Base-by-base conservation (phyloP, 495 filamentous ascomycete genomes). In the Aspergillus biplanus region DNA sequence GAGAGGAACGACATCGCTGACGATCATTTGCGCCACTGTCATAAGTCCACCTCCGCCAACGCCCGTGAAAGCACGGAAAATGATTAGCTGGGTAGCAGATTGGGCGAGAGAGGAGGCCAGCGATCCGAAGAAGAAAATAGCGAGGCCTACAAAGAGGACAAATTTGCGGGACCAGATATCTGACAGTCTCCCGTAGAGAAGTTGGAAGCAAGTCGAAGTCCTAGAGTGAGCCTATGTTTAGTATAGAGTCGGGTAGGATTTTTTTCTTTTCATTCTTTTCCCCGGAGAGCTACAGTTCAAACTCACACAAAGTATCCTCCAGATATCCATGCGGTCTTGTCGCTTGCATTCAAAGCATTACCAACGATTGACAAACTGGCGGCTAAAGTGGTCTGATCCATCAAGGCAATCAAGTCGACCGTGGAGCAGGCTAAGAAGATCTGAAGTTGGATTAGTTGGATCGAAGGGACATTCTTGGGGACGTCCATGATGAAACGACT, bases 121-220 rank as follows among this genome's bases (percentile, higher is more conserved):
- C 1, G 82, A 84, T 0, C 84, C 84, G 53, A 86, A 34, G 63
- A 84, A 84, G 68, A 87, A 83, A 32, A 84, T 81, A 1, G 69
- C 81, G 6, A 86, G 66, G 2, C 80, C 81, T 18, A 74, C 71
- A 44, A 85, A 78, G 5, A 86, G 73, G 16, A 85, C 77, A 6
- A 77, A 66, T 62, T 86, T 86, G 27, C 83, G 83, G 3, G 82
- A 84, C 73, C 82, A 86, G 59, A 86, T 83, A 60, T 86, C 82
- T 12, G 83, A 85, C 18, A 86, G 75, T 2, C 80, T 77, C 4
- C 84, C 82, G 56, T 85, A 85, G 13, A 86, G 55, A 0, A 85
- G 76, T 59, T 86, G 84, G 61, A 83, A 85, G 39, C 80, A 83
- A 21, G 83, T 85, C 15, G 82, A 85, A n/a, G 84, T 84, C 52